Conservation (phyloP, 805 yeast species). For the Pichia ethanolica region DNA sequence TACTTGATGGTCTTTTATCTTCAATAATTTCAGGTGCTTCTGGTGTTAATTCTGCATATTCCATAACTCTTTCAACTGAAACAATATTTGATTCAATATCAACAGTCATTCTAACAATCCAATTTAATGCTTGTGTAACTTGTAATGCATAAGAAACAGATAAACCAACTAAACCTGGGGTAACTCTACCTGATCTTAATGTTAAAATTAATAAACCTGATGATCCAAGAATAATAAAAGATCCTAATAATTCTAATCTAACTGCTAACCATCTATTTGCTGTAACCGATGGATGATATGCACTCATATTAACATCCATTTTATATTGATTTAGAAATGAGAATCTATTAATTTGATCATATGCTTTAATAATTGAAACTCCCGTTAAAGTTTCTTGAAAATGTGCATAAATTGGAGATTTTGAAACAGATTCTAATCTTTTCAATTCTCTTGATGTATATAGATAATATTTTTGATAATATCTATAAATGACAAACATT, state of each 20-base stretch:
- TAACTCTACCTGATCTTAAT: slow-evolving; percentile 57
- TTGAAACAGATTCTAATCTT: slow-evolving; percentile 71
- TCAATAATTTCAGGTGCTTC: slow-evolving; percentile 67
- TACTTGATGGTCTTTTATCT: slow-evolving; percentile 46
- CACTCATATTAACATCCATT: slow-evolving; percentile 83
- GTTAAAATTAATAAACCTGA: slow-evolving; percentile 75
- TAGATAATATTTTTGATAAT: slow-evolving; percentile 70
- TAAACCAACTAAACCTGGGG: slow-evolving; percentile 91
- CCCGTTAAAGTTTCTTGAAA: slow-evolving; percentile 79
- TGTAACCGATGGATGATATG: slow-evolving; percentile 84
- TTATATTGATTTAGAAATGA: slow-evolving; percentile 55
- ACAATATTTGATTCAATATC: slow-evolving; percentile 97
- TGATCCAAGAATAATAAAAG: slow-evolving; percentile 78
- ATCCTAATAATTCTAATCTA: slow-evolving; percentile 85
- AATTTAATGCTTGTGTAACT: slow-evolving; percentile 86
- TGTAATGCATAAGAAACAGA: slow-evolving; percentile 90
- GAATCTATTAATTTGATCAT: slow-evolving; percentile 58
- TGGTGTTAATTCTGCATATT: slow-evolving; percentile 43
- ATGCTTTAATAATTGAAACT: slow-evolving; percentile 69
- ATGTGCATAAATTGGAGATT: slow-evolving; percentile 77
- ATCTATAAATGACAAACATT: slow-evolving; percentile 53
- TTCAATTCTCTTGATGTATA: slow-evolving; percentile 75
- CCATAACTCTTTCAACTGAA: slow-evolving; percentile 60
- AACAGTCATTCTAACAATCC: slow-evolving; percentile 98
- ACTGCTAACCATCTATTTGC: slow-evolving; percentile 98